Conservation (phyloP, 2,329 filamentous ascomycete genomes). For the Coleophoma crateriformis region DNA sequence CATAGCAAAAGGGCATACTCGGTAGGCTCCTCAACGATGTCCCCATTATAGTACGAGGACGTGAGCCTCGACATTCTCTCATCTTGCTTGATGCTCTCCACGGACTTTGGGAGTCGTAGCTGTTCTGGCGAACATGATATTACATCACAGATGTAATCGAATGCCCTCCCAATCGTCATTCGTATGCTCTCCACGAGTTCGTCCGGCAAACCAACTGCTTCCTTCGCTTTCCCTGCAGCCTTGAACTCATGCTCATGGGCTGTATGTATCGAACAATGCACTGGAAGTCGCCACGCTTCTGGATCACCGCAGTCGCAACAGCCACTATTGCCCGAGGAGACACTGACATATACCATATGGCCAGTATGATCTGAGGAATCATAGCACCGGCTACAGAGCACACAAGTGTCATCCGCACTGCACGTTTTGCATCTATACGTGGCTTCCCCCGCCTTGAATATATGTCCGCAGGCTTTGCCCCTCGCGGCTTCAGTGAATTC, state of each 20-base stretch:
- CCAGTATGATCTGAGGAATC: slow-evolving; percentile 91
- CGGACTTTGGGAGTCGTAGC: slow-evolving; percentile 77
- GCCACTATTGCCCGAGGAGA: slow-evolving; percentile 86
- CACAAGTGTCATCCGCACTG: slow-evolving; percentile 90
- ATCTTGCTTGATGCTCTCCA: slow-evolving; percentile 74
- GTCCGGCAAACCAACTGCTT: slow-evolving; percentile 56
- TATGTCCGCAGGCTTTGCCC: slow-evolving; percentile 93
- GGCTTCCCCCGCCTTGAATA: slow-evolving; percentile 90
- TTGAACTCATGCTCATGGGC: slow-evolving; percentile 42
- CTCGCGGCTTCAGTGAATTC: slow-evolving; percentile 91
- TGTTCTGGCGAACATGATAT: slow-evolving; percentile 98
- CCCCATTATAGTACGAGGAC: slow-evolving; percentile 67
- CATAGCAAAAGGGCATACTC: slow-evolving; percentile 86
- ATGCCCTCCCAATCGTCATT: slow-evolving; percentile 76
- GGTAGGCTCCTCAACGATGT: slow-evolving; percentile 54
- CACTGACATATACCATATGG: slow-evolving; percentile 83
- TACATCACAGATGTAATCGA: slow-evolving; percentile 97
- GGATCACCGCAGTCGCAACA: slow-evolving; percentile 97
- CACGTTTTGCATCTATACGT: slow-evolving; percentile 94
- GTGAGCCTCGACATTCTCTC: slow-evolving; percentile 74
- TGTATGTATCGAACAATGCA: slow-evolving; percentile 93
- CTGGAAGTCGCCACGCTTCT: slow-evolving; percentile 84
- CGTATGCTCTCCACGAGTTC: slow-evolving; percentile 74
- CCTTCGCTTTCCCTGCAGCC: slow-evolving; percentile 52
- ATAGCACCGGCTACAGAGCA: slow-evolving; percentile 90